phyloP scores from a whole-genome alignment of 176 grass and related monocot genomes.

The Bothriochloa decipiens region DNA sequence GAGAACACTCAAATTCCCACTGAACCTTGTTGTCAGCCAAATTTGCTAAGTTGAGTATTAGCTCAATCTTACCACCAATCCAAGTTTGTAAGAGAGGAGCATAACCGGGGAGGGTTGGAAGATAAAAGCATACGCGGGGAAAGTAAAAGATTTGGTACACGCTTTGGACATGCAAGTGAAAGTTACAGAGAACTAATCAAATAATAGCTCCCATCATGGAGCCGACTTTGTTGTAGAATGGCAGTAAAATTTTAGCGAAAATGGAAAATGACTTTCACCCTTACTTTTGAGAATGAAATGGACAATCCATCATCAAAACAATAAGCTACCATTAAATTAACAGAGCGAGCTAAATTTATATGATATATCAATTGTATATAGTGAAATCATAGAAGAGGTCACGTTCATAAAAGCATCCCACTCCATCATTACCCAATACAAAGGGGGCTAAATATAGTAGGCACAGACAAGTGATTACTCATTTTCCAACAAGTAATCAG shows the following conservation, averaged over 20 bases:
- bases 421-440: background rate
- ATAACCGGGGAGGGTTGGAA: background rate
- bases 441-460: too few species aligned
- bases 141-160: background rate
- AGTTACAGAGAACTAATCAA: background rate
- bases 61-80: background rate
- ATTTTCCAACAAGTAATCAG: background rate
- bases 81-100: background rate
- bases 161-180: background rate
- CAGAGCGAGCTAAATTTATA: background rate
- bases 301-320: background rate
- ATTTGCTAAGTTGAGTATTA: background rate
- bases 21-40: background rate
- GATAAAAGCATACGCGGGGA: background rate
- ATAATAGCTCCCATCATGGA: background rate
- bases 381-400: background rate
- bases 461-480: background rate
- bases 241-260: background rate
- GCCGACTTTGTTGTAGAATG: background rate
- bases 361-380: background rate
- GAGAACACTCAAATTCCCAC: background rate
- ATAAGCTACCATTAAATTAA: background rate
- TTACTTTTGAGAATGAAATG: constrained; percentile 5
- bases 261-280: background rate
- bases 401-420: background rate